phyloP scores from a whole-genome alignment of 116 monocot genomes.

The Papilionanthe hybrid region DNA sequence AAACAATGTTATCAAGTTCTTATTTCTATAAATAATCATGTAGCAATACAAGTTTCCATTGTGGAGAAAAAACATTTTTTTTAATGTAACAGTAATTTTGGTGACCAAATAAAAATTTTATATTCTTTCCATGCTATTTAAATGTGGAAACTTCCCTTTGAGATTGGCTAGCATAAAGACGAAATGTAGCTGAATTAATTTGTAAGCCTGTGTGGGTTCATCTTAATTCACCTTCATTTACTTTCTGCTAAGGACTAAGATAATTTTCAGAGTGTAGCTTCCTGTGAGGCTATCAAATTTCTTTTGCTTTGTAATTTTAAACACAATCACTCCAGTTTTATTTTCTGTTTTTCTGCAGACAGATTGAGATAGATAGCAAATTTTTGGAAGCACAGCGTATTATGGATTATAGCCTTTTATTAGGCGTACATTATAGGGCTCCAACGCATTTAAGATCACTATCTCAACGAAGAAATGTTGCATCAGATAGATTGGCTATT shows the following conservation, averaged over 20 bases:
- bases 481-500: slow-evolving; percentile 45
- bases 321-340: not conserved
- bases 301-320: not conserved
- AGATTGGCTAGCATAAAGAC: not conserved
- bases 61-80: not conserved
- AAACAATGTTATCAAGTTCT: not conserved
- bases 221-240: not conserved
- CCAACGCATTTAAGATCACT: slow-evolving; percentile 63
- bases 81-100: no score
- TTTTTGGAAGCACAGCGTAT: slow-evolving; percentile 71
- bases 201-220: not conserved
- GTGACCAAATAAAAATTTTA: no score
- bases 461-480: slow-evolving; percentile 25
- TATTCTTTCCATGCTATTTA: no score
- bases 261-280: not conserved
- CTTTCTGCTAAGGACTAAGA: not conserved
- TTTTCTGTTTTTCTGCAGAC: slow-evolving; percentile 40
- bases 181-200: not conserved
- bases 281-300: not conserved
- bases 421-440: slow-evolving; percentile 93
- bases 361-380: slow-evolving; percentile 90
- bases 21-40: not conserved
- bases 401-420: slow-evolving; percentile 88
- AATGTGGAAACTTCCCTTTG: not conserved
- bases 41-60: not conserved